phyloP scores from a whole-genome alignment of 176 grass and related monocot species.

The Oryza coarctata region DNA sequence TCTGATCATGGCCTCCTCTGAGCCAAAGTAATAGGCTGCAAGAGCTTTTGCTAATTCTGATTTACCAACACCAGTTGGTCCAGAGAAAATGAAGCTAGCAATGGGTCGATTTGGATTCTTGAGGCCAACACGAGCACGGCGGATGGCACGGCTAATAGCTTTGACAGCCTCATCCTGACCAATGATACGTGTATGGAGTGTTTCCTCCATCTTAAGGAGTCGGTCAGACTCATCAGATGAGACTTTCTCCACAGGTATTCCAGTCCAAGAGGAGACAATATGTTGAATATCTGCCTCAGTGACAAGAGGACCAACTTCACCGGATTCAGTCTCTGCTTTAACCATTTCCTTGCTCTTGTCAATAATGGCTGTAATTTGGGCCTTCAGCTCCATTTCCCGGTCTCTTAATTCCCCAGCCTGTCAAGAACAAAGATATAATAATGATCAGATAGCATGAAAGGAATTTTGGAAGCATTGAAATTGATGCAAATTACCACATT shows the following conservation, averaged over 20 bases:
- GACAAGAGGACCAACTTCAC: constrained; percentile 73
- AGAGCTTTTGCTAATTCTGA: constrained; percentile 90
- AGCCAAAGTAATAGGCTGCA: constrained; percentile 88
- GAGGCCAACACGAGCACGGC: constrained; percentile 85
- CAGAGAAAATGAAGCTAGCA: constrained; percentile 98
- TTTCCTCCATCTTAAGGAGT: constrained; percentile 98
- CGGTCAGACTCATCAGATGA: constrained; percentile 86
- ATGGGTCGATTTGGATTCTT: constrained; percentile 94
- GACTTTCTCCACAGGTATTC: constrained; percentile 97
- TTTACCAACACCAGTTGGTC: constrained; percentile 96
- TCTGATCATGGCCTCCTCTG: constrained; percentile 92
- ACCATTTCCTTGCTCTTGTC: constrained; percentile 91
- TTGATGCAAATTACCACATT: background rate
- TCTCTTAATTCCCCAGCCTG: constrained; percentile 84
- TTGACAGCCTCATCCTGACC: constrained; percentile 97
- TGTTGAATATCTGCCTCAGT: constrained; percentile 94
- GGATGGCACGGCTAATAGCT: constrained; percentile 95
- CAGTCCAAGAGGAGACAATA: constrained; percentile 92
- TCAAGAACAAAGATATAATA: constrained; percentile 27
- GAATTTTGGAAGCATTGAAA: background rate
- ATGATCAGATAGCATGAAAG: constrained; percentile 8
- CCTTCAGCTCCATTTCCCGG: constrained; percentile 80
- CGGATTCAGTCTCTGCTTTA: constrained; percentile 89
- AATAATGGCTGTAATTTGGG: constrained; percentile 75
- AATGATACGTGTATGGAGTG: constrained; percentile 81